A percentile compares a stretch with the other conserved stretches of the same genome.
Conservation (phyloP, 495 filamentous ascomycete genomes). For the Hyphodiscus hymeniophilus region DNA sequence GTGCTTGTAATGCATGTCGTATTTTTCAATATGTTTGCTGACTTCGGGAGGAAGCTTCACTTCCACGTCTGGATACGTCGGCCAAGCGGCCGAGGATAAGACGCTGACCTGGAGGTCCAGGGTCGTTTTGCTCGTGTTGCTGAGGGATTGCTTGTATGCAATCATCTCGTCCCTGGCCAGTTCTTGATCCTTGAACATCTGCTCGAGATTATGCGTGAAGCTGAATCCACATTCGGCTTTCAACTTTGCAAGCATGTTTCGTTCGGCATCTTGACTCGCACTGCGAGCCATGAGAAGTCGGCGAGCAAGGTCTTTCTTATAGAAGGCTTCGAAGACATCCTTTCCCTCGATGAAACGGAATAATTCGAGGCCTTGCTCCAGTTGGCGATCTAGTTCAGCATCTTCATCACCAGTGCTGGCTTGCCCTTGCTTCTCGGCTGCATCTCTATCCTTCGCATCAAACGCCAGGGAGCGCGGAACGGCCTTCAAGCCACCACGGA, state of each 20-base stretch:
- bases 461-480: conserved; percentile 50
- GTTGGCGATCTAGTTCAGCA: conserved; percentile 75
- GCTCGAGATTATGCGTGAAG: conserved; percentile 94
- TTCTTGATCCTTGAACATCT: conserved; percentile 98
- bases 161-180: conserved; percentile 41
- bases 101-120: conserved; percentile 71
- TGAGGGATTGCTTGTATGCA: conserved; percentile 21
- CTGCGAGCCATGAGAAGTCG: conserved; percentile 83
- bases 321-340: conserved; percentile 96
- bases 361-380: conserved; percentile 85
- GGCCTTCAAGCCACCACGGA: conserved; percentile 78
- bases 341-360: conserved; percentile 98
- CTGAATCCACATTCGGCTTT: conserved; percentile 88
- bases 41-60: conserved; percentile 70
- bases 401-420: conserved; percentile 70
- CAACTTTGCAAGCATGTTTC: conserved; percentile 84
- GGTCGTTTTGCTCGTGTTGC: conserved; percentile 38
- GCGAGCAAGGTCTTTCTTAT: conserved; percentile 91
- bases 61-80: conserved; percentile 71
- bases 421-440: conserved; percentile 45
- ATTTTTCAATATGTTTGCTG: conserved; percentile 56
- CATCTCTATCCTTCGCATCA: conserved; percentile 38
- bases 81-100: conserved; percentile 83
- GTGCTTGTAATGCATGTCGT: conserved; percentile 70
- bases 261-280: conserved; percentile 88